These are phyloP conservation scores for Claviceps cyperi DNA, from an alignment of 2,329 filamentous ascomycete genomes.

Conservation along the genomic window DNA sequence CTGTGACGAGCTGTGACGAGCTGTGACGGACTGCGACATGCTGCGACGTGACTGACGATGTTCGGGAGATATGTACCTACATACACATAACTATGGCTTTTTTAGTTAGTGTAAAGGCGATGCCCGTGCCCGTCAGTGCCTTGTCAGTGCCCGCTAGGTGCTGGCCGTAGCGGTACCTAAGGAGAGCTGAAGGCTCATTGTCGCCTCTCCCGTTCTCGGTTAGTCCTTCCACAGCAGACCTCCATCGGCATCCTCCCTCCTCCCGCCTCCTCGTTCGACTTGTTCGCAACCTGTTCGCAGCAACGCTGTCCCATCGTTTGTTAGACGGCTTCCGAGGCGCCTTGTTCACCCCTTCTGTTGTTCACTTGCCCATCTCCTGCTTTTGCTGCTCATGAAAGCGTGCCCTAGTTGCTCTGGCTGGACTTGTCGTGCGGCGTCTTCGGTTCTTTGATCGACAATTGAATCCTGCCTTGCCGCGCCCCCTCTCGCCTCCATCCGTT, in stretches of 20 bases:
- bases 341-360: background rate
- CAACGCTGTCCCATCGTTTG: background rate
- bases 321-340: background rate
- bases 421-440: too few relatives aligned
- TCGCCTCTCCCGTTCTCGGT: background rate
- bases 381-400: background rate
- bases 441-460: background rate
- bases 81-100: background rate
- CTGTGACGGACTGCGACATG: too few relatives aligned
- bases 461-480: background rate
- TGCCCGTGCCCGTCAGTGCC: background rate
- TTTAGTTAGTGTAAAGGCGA: background rate
- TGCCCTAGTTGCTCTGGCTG: background rate
- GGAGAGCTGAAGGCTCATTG: background rate
- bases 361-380: background rate
- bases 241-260: background rate
- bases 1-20: too few relatives aligned
- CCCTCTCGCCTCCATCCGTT: background rate
- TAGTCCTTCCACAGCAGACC: background rate
- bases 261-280: background rate
- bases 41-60: too few relatives aligned
- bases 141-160: background rate
- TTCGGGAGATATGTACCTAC: background rate
- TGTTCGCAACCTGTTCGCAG: background rate
- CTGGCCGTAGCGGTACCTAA: too few relatives aligned